Evolutionary conservation across 176 grass and related monocot species (phyloP).

Genomic region (Raddia guianensis): DNA sequence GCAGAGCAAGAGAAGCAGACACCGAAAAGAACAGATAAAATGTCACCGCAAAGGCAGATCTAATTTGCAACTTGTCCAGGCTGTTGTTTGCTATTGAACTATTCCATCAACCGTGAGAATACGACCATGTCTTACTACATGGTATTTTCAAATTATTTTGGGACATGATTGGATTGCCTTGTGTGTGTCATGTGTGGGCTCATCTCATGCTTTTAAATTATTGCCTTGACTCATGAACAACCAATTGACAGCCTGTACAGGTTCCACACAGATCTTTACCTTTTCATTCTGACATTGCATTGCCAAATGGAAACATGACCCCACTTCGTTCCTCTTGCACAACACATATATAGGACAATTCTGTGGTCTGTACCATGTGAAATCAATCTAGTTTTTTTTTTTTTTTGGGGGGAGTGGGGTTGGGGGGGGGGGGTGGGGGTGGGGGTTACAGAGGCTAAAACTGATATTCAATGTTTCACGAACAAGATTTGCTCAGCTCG

Average conservation of each 20-base stretch:
- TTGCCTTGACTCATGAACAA: slow-evolving; percentile 18
- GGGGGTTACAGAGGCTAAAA: too few relatives aligned
- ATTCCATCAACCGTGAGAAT: slow-evolving; percentile 10
- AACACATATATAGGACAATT: slow-evolving; percentile 28
- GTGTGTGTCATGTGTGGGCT: slow-evolving; percentile 25
- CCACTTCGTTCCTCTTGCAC: slow-evolving; percentile 18
- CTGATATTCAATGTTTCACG: neutral
- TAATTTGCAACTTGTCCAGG: neutral
- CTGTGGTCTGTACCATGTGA: neutral
- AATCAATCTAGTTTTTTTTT: slow-evolving; percentile 26
- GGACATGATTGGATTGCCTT: slow-evolving; percentile 26
- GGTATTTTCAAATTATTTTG: neutral
- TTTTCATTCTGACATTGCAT: slow-evolving; percentile 33
- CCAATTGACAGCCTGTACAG: slow-evolving; percentile 20
- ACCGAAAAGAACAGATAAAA: neutral
- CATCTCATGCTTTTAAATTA: slow-evolving; percentile 21
- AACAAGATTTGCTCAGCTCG: slow-evolving; percentile 14
- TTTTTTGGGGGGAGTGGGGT: neutral
- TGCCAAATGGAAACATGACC: slow-evolving; percentile 20
- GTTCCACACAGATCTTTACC: slow-evolving; percentile 7
- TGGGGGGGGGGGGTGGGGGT: too few relatives aligned
- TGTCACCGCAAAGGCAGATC: neutral
- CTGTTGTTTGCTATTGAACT: neutral
- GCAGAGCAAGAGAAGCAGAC: neutral
- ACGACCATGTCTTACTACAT: slow-evolving; percentile 7